These are phyloP conservation scores for Cercophora samala DNA, from an alignment of 495 filamentous ascomycete genomes.

Conservation along the genomic window DNA sequence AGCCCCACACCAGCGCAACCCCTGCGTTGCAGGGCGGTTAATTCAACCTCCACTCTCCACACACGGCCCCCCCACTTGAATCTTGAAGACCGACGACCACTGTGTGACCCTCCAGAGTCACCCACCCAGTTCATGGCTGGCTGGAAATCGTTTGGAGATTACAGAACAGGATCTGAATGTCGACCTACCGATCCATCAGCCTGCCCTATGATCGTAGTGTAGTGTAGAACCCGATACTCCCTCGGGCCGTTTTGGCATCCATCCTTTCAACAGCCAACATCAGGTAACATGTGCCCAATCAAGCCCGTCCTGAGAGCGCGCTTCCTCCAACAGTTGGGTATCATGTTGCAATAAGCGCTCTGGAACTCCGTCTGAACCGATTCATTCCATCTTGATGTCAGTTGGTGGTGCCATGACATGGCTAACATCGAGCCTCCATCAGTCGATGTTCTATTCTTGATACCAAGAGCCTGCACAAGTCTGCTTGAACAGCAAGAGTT, in stretches of 20 bases:
- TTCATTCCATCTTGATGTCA: neutral
- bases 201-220: neutral
- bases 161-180: constrained; percentile 3
- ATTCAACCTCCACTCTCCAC: constrained; percentile 25
- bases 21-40: constrained; percentile 48
- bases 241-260: neutral
- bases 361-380: neutral
- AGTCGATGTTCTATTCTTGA: neutral
- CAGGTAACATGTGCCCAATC: neutral
- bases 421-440: neutral
- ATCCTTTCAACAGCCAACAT: neutral
- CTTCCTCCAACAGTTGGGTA: neutral
- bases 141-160: neutral
- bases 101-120: neutral
- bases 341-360: constrained; percentile 4
- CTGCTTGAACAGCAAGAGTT: neutral
- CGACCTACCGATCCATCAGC: neutral
- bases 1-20: constrained; percentile 29
- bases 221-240: neutral
- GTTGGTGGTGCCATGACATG: constrained; percentile 5
- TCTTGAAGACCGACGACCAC: neutral
- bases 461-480: neutral
- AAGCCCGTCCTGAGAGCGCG: neutral
- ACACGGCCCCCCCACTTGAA: constrained; percentile 1
- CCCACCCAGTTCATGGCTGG: neutral